A percentile compares a stretch with the other conserved stretches of the same genome.
phyloP scores from a whole-genome alignment of 768 basidiomycete genomes.

The Russula foetens region DNA sequence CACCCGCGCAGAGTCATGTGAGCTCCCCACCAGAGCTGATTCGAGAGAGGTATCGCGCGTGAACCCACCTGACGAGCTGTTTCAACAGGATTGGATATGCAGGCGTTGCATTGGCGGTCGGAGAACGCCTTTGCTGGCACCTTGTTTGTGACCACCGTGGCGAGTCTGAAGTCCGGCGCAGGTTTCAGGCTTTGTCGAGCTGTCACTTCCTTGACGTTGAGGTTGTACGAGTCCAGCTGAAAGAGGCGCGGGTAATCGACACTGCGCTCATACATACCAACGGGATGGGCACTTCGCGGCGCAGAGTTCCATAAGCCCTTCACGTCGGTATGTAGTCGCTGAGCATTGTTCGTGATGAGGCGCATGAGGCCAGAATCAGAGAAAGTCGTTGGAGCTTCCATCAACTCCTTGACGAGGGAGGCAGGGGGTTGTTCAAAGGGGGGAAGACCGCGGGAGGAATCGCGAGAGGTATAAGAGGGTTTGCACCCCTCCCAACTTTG shows the following conservation, averaged over 20 bases:
- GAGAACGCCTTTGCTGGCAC: not conserved
- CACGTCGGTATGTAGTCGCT: conserved; percentile 12
- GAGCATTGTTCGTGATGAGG: conserved; percentile 6
- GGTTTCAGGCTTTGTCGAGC: conserved; percentile 1
- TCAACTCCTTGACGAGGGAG: conserved; percentile 1
- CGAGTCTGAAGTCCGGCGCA: not conserved
- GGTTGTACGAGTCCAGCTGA: conserved; percentile 2
- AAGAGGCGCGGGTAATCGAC: conserved; percentile 12
- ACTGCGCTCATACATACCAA: conserved; percentile 8
- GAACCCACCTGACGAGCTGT: conserved; percentile 7
- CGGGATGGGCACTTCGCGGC: conserved; percentile 16
- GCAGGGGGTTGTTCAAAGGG: not conserved
- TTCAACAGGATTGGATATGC: not conserved
- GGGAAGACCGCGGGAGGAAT: not conserved
- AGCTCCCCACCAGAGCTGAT: not conserved
- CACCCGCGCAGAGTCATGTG: not conserved
- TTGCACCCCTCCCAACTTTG: conserved; percentile 1
- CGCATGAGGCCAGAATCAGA: conserved; percentile 8
- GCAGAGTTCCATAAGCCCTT: conserved; percentile 16
- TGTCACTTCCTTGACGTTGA: not conserved
- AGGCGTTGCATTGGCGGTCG: not conserved
- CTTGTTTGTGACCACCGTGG: not conserved
- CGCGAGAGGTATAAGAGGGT: conserved; percentile 1
- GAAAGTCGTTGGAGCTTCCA: not conserved
- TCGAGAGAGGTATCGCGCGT: not conserved